phyloP scores from a whole-genome alignment of 2,329 filamentous ascomycete genomes.

The Ambrosiella beaveri region DNA sequence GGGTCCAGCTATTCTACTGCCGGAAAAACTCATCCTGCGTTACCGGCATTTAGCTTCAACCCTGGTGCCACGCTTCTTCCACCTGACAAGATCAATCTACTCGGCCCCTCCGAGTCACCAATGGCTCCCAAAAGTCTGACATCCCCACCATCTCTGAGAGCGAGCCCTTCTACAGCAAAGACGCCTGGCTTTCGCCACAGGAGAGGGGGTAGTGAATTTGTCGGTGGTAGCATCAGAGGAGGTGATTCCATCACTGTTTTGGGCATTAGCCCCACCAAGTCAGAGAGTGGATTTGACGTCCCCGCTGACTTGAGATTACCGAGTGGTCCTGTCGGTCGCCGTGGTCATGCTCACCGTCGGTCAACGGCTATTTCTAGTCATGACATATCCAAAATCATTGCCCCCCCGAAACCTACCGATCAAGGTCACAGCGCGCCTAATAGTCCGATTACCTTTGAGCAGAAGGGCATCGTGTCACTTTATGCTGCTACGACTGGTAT shows the following conservation, averaged over 20 bases:
- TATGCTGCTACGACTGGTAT: not conserved
- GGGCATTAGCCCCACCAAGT: conserved; percentile 53
- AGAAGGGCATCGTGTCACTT: conserved; percentile 5
- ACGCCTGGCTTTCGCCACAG: conserved; percentile 51
- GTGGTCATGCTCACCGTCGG: conserved; percentile 58
- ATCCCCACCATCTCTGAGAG: conserved; percentile 35
- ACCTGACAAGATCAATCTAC: conserved; percentile 22
- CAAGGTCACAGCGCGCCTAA: conserved; percentile 46
- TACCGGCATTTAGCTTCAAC: conserved; percentile 41
- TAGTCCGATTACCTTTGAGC: conserved; percentile 36
- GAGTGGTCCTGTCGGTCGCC: conserved; percentile 37
- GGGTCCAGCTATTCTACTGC: conserved; percentile 10
- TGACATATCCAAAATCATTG: conserved; percentile 56
- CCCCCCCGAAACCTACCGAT: conserved; percentile 27
- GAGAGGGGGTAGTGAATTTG: conserved; percentile 71
- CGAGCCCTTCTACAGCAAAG: conserved; percentile 20
- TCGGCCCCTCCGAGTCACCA: conserved; percentile 40
- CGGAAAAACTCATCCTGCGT: conserved; percentile 20
- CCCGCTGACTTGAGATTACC: conserved; percentile 37
- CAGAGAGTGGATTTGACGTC: conserved; percentile 34
- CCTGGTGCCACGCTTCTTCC: conserved; percentile 23
- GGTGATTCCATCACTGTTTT: conserved; percentile 42
- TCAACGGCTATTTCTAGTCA: conserved; percentile 72
- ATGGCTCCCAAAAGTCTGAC: conserved; percentile 21
- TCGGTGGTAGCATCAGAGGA: conserved; percentile 51